Conservation (phyloP, 2,329 filamentous ascomycete genomes). For the Calonectria pseudoturangicola region DNA sequence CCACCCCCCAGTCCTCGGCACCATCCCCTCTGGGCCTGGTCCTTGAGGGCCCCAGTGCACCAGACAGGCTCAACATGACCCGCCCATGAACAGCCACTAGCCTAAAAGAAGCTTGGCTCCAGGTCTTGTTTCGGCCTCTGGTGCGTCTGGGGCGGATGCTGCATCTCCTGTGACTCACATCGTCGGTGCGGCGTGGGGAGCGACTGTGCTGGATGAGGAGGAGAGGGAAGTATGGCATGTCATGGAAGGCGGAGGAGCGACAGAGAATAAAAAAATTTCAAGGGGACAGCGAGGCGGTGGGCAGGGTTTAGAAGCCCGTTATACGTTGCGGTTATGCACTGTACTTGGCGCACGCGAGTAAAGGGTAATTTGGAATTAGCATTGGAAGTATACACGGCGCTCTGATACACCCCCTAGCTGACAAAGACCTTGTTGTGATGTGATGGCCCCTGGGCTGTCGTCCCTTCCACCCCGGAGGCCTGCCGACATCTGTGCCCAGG, state of each 20-base stretch:
- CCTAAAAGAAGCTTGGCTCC: conserved; percentile 43
- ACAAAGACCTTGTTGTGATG: conserved; percentile 35
- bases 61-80: conserved; percentile 31
- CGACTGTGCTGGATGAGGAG: conserved; percentile 35
- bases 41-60: conserved; percentile 25
- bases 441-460: conserved; percentile 30
- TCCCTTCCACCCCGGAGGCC: conserved; percentile 28
- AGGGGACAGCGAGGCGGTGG: background rate
- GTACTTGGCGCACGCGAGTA: conserved; percentile 14
- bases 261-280: background rate
- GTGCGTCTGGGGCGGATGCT: conserved; percentile 48
- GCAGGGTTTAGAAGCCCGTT: conserved; percentile 16
- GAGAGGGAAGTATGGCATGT: conserved; percentile 23
- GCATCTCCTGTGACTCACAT: conserved; percentile 55
- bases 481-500: conserved; percentile 26
- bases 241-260: conserved; percentile 5
- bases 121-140: conserved; percentile 52
- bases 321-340: conserved; percentile 18
- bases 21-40: conserved; percentile 38
- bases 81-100: conserved; percentile 49
- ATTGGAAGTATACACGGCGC: conserved; percentile 16
- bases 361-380: conserved; percentile 31
- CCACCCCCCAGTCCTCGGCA: conserved; percentile 28
- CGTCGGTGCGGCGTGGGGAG: conserved; percentile 46
- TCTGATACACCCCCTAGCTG: conserved; percentile 20